A percentile compares a stretch with the other conserved stretches of the same genome.
phyloP scores from a whole-genome alignment of 2,329 filamentous ascomycete genomes.

The Ceratocystis destructans region DNA sequence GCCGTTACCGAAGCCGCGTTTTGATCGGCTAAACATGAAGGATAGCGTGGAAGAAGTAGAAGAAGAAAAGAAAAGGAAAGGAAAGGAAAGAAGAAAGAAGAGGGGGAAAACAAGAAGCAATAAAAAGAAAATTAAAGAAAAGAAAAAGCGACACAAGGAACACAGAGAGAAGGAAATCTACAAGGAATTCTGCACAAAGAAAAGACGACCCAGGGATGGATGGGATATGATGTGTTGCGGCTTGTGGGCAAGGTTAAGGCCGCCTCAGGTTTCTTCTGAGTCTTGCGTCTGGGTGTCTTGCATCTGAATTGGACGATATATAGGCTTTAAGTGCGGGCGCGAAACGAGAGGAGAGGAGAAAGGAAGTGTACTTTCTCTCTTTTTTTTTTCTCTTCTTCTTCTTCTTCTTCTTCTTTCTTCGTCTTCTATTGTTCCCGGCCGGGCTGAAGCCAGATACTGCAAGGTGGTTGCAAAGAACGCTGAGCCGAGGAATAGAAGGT shows the following conservation, averaged over 20 bases:
- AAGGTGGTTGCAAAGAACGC: background rate
- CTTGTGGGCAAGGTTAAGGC: background rate
- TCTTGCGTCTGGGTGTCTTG: background rate
- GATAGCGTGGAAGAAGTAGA: background rate
- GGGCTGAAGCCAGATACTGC: no score
- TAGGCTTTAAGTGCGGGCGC: no score
- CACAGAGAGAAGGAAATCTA: background rate
- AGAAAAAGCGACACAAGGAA: background rate
- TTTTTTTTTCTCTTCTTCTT: no score
- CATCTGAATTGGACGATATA: background rate
- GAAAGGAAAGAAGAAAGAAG: background rate
- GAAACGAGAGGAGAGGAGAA: background rate
- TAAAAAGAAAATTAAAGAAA: background rate
- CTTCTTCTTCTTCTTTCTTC: background rate
- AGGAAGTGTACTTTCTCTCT: background rate
- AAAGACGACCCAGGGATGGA: slow-evolving; percentile 5
- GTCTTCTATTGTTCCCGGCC: background rate
- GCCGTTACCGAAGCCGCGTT: slow-evolving; percentile 11
- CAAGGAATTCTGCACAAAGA: background rate
- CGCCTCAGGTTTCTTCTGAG: background rate
- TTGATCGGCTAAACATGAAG: slow-evolving; percentile 14
- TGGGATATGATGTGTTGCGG: background rate
- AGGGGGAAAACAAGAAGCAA: background rate
- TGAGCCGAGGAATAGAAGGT: background rate
- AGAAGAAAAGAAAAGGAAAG: background rate